Evolutionary conservation across 2,329 filamentous ascomycete species (phyloP).

Genomic region (Penicillium occitanis): DNA sequence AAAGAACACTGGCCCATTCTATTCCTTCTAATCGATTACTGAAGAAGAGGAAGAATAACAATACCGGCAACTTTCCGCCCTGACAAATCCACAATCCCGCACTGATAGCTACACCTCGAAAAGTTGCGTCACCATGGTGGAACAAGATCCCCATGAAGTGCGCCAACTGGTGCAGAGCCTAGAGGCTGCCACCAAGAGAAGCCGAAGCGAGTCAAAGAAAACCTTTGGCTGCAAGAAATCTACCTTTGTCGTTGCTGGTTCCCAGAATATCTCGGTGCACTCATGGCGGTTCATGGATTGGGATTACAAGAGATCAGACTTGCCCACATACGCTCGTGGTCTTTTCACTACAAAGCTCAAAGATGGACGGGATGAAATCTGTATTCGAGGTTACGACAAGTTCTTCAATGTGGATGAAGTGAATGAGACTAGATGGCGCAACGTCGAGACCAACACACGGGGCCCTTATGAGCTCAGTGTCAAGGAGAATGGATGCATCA

Average conservation of each 20-base stretch:
- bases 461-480: constrained; percentile 94
- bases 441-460: constrained; percentile 71
- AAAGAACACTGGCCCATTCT: neutral
- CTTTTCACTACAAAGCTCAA: constrained; percentile 80
- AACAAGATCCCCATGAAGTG: constrained; percentile 70
- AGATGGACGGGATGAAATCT: constrained; percentile 71
- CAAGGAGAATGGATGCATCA: constrained; percentile 99
- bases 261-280: constrained; percentile 67
- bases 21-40: too few relatives aligned
- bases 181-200: constrained; percentile 52
- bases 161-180: constrained; percentile 64
- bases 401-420: constrained; percentile 96
- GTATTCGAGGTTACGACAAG: constrained; percentile 91
- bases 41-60: neutral
- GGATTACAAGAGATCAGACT: constrained; percentile 85
- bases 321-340: constrained; percentile 90
- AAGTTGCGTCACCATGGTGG: constrained; percentile 50
- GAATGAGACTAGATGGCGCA: constrained; percentile 74
- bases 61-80: neutral
- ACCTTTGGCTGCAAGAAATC: constrained; percentile 75
- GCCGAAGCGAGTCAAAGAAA: constrained; percentile 53
- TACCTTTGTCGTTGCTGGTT: constrained; percentile 69
- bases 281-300: constrained; percentile 94
- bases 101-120: neutral
- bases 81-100: neutral